A percentile compares a stretch with the other conserved stretches of the same genome.
These are phyloP conservation scores for Penicillium angulare DNA, from an alignment of 495 filamentous ascomycete genomes.

Conservation along the genomic window DNA sequence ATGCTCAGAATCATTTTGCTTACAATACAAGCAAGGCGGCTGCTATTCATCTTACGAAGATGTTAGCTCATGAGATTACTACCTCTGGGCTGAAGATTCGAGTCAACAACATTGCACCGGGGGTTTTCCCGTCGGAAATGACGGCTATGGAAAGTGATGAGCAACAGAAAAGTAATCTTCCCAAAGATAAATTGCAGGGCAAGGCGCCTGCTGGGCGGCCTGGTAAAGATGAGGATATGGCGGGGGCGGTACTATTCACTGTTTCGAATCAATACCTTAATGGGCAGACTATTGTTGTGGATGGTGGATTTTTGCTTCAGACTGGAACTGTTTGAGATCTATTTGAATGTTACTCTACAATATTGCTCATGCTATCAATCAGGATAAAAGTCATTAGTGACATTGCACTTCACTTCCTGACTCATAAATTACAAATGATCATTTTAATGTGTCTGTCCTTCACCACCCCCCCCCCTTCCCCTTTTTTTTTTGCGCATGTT, in stretches of 20 bases:
- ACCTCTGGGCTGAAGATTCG: slow-evolving; percentile 42
- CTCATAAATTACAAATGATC: no score
- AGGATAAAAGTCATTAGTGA: no score
- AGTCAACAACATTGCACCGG: slow-evolving; percentile 56
- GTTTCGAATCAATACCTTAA: slow-evolving; percentile 70
- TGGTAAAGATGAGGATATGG: slow-evolving; percentile 75
- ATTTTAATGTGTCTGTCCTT: no score
- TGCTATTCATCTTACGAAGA: slow-evolving; percentile 52
- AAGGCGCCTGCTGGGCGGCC: slow-evolving; percentile 60
- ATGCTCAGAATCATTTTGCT: slow-evolving; percentile 51
- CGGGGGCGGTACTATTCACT: slow-evolving; percentile 59
- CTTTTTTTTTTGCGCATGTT: no score
- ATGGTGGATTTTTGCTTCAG: slow-evolving; percentile 57
- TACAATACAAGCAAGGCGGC: slow-evolving; percentile 55
- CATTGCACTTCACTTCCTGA: no score
- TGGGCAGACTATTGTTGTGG: slow-evolving; percentile 64
- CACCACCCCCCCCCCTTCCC: no score
- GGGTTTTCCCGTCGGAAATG: slow-evolving; percentile 56
- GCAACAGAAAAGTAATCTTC: slow-evolving; percentile 63
- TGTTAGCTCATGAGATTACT: slow-evolving; percentile 50
- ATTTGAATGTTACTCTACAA: no score
- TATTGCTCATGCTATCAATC: no score
- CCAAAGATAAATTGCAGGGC: slow-evolving; percentile 57
- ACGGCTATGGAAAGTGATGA: slow-evolving; percentile 52
- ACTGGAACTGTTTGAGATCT: slow-evolving; percentile 28